Evolutionary conservation across 768 basidiomycete genomes (phyloP).

Genomic region (Tulasnella calospora): DNA sequence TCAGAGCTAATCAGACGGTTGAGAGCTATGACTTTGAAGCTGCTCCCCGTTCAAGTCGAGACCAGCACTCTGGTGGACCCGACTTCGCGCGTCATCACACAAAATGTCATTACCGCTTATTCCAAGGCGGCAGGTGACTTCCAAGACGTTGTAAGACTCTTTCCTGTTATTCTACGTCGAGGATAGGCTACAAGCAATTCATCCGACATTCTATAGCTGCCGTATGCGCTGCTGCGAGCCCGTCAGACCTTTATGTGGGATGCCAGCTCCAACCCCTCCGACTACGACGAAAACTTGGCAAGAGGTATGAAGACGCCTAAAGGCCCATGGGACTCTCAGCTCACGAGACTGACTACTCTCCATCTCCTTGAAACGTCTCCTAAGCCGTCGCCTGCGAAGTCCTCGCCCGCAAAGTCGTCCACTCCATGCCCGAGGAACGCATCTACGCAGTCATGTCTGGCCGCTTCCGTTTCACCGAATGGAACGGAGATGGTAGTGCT

Average conservation of each 20-base stretch:
- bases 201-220: conserved; percentile 53
- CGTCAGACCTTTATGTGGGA: conserved; percentile 77
- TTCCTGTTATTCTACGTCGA: neutral
- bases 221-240: conserved; percentile 73
- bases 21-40: conserved; percentile 63
- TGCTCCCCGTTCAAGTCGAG: conserved; percentile 80
- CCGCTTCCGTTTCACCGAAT: conserved; percentile 64
- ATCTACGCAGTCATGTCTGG: conserved; percentile 69
- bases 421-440: conserved; percentile 57
- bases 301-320: conserved; percentile 50
- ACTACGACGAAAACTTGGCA: conserved; percentile 79
- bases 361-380: conserved; percentile 10
- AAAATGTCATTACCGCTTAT: conserved; percentile 65
- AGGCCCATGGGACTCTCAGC: neutral
- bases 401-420: conserved; percentile 73
- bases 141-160: conserved; percentile 61
- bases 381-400: conserved; percentile 78
- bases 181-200: neutral
- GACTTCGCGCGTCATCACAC: conserved; percentile 79
- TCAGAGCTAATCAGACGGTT: conserved; percentile 77
- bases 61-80: conserved; percentile 60
- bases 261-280: conserved; percentile 73
- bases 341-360: neutral
- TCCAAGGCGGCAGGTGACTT: conserved; percentile 83
- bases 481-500: conserved; percentile 71